Evolutionary conservation across 805 yeast species (phyloP), one percentile per base, ranked within the genome.

Genomic region (Saccharomycodes ludwigii): DNA sequence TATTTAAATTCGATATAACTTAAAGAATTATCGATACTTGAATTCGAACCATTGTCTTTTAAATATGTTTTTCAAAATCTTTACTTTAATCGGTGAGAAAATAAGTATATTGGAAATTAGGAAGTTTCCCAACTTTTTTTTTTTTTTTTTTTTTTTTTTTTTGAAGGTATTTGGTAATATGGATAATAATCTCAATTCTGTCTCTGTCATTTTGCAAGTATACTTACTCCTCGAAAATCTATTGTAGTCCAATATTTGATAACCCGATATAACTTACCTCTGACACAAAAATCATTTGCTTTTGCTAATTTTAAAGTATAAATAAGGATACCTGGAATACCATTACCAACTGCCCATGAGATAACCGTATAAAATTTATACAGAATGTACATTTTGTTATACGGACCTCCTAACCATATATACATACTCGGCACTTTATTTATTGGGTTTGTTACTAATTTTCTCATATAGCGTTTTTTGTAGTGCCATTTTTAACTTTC

Each of bases 81-180:
- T n/a, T n/a, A n/a, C n/a, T n/a, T n/a, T n/a, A n/a, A n/a, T n/a
- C n/a, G n/a, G n/a, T n/a, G n/a, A n/a, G n/a, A n/a, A n/a, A n/a
- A n/a, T n/a, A n/a, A n/a, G n/a, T n/a, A n/a, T n/a, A n/a, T n/a
- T n/a, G n/a, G n/a, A n/a, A n/a, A n/a, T n/a, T n/a, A n/a, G n/a
- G n/a, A n/a, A n/a, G n/a, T n/a, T n/a, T n/a, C n/a, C n/a, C n/a
- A n/a, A n/a, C n/a, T n/a, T n/a, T n/a, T n/a, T n/a, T n/a, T n/a
- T n/a, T n/a, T n/a, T n/a, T n/a, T n/a, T n/a, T n/a, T n/a, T n/a
- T n/a, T n/a, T n/a, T n/a, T n/a, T n/a, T n/a, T n/a, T n/a, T n/a
- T n/a, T n/a, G n/a, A n/a, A n/a, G n/a, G 43, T 42, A 19, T 40
- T 69, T 63, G 31, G 91, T 94, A 52, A 78, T 86, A 50, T 79